Conservation (phyloP, 2,329 filamentous ascomycete species). For the Coniochaeta hoffmannii region DNA sequence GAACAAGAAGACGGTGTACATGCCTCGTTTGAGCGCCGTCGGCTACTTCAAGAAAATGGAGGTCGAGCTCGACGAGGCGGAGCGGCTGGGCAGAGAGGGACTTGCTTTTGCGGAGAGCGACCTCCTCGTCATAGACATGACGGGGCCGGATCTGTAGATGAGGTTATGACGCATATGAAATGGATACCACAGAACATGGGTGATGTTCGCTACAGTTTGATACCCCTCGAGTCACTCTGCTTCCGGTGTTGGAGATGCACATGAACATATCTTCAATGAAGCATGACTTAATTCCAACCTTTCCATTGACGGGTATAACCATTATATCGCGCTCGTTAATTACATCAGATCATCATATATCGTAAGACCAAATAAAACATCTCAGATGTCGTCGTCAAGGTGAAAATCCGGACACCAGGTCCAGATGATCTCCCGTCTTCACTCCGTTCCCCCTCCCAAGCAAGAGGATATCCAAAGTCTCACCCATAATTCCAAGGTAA, state of each 20-base stretch:
- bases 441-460: not conserved
- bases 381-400: not conserved
- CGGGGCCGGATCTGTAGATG: not conserved
- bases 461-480: not conserved
- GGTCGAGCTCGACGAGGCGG: constrained; percentile 15
- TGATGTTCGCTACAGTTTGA: no score
- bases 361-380: constrained; percentile 6
- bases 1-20: constrained; percentile 14
- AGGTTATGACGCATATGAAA: not conserved
- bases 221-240: not conserved
- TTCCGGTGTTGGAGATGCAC: not conserved
- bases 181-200: no score
- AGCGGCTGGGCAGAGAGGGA: constrained; percentile 5
- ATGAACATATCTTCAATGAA: no score
- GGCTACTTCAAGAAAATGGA: constrained; percentile 20
- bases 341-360: constrained; percentile 12
- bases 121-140: not conserved
- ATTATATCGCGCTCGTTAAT: constrained; percentile 3
- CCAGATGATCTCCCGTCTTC: not conserved
- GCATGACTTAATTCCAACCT: not conserved
- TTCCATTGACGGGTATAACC: constrained; percentile 3
- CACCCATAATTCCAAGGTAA: constrained; percentile 39
- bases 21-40: constrained; percentile 15
- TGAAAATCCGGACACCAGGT: constrained; percentile 2
- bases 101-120: not conserved